Evolutionary conservation across 2,329 filamentous ascomycete species (phyloP).

Genomic region (Pyrenophora tritici-repentis): DNA sequence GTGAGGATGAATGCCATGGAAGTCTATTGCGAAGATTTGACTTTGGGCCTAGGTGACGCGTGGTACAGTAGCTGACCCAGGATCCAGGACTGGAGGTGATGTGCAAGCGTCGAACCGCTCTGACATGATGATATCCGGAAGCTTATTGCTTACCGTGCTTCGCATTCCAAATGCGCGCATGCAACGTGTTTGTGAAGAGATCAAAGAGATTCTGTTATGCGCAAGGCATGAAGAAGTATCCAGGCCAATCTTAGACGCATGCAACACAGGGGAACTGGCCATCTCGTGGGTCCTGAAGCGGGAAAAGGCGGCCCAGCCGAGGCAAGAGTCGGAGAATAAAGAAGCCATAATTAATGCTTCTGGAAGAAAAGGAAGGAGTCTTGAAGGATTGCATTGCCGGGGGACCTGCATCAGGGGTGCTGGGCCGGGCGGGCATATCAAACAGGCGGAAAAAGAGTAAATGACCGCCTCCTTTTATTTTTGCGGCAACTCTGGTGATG

Average conservation of each 20-base stretch:
- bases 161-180: too few species aligned
- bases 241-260: constrained; percentile 6
- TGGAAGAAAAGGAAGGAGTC: constrained; percentile 22
- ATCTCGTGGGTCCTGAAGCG: neutral
- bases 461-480: neutral
- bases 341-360: constrained; percentile 16
- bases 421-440: neutral
- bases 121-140: too few species aligned
- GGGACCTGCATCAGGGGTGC: constrained; percentile 4
- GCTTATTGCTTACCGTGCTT: too few species aligned
- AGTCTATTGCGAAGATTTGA: neutral
- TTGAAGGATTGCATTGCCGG: neutral
- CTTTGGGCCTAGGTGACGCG: neutral
- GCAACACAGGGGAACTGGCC: constrained; percentile 1
- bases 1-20: neutral
- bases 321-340: constrained; percentile 22
- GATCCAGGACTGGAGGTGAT: too few species aligned
- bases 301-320: constrained; percentile 19
- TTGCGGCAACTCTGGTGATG: neutral
- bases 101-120: too few species aligned
- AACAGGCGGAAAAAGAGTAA: constrained; percentile 1
- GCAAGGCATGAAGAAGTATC: neutral
- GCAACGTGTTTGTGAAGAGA: neutral
- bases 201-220: neutral
- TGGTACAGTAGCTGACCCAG: too few species aligned